Conservation (phyloP, 768 basidiomycete species). For the Amanita fuliginea region DNA sequence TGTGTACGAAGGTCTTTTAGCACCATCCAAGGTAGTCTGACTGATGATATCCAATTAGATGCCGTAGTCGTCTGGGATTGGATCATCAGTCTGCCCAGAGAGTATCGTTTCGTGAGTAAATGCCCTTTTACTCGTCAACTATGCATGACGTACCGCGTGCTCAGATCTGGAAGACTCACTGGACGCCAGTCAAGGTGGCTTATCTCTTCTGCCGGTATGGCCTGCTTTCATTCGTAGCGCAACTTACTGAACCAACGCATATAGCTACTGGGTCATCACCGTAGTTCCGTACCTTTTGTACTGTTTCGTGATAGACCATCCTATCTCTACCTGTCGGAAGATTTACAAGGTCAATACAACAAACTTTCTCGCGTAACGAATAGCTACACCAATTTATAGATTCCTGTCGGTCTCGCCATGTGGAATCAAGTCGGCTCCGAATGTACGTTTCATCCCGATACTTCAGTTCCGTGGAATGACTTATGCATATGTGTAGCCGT, state of each 20-base stretch:
- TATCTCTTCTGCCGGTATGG: conserved; percentile 77
- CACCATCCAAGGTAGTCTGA: conserved; percentile 18
- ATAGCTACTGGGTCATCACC: conserved; percentile 73
- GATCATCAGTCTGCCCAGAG: conserved; percentile 67
- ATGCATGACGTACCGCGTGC: conserved; percentile 11
- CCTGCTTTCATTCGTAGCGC: neutral
- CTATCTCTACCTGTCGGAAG: conserved; percentile 48
- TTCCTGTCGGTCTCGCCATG: conserved; percentile 74
- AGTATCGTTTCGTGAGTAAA: conserved; percentile 59
- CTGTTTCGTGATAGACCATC: conserved; percentile 64
- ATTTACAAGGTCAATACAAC: conserved; percentile 47
- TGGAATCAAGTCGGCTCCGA: conserved; percentile 84
- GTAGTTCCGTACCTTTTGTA: conserved; percentile 73
- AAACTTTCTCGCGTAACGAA: neutral
- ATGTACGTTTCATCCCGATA: conserved; percentile 31
- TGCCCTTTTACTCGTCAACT: conserved; percentile 13
- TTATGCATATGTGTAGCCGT: conserved; percentile 37
- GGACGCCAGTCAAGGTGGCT: conserved; percentile 77
- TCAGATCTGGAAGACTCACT: conserved; percentile 74
- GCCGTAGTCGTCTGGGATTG: conserved; percentile 82
- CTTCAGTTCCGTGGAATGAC: conserved; percentile 7
- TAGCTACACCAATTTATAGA: conserved; percentile 25
- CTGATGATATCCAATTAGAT: conserved; percentile 32
- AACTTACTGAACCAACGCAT: neutral
- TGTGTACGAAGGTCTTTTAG: conserved; percentile 40